Evolutionary conservation across 2,329 filamentous ascomycete species (phyloP), one percentile per base, ranked within the genome.

Genomic region (Xylaria digitata): DNA sequence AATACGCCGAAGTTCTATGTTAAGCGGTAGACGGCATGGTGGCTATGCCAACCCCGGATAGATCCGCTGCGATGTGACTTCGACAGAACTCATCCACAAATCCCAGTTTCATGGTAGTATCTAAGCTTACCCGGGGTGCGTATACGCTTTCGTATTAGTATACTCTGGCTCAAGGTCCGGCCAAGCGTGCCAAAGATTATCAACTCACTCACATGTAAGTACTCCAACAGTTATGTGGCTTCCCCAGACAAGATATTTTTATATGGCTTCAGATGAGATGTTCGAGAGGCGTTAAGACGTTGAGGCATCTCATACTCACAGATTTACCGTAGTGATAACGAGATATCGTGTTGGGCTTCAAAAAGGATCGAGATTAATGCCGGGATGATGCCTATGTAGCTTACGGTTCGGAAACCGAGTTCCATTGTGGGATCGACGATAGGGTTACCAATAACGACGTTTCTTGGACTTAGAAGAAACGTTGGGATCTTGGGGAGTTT

Each of bases 21-120:
- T 50, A 26, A 34, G 45, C 42, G 52, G 46, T 30, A 46, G 42
- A 68, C 50, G 15, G 56, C 59, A 63, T 63, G 52, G 62, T 68
- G 61, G 61, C 61, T 65, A 46, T 64, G 62, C 58, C 56, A 65
- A 17, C 56, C n/a, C 65, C 62, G 65, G 68, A 59, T 65, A 70
- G 68, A 70, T 68, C 68, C 65, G 68, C 68, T 42, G 40, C 45
- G 55, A 65, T 68, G 59, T 17, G 23, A 65, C 65, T 48, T 50
- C 54, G 30, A 57, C 42, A 61, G 19, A 46, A 26, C 45, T 53
- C 53, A 34, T 37, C 59, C 67, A 40, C 45, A 64, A 49, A 55
- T 57, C 46, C 43, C 42, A 61, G 54, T 57, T 58, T 43, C 49
- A 63, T 49, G 62, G 61, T 64, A 55, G 54, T 30, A 65, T 50